Evolutionary conservation across 805 yeast genomes (phyloP).

Genomic region (Myxozyma mucilagina): DNA sequence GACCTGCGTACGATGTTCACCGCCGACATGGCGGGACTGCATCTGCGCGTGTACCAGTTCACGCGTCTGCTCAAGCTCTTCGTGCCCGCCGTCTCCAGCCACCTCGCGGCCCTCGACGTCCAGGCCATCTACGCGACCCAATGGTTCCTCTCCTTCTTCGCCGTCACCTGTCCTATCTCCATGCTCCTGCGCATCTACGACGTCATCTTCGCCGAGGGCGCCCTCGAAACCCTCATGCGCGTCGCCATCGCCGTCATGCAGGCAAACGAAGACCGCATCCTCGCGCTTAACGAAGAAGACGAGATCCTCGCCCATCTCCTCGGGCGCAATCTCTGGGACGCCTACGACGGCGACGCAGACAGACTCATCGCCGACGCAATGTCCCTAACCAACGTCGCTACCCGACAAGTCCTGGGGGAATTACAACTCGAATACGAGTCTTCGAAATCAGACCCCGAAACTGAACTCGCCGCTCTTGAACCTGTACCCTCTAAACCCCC

Average conservation of each 20-base stretch:
- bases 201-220: conserved; percentile 54
- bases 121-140: conserved; percentile 55
- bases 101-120: conserved; percentile 48
- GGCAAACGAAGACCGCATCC: conserved; percentile 47
- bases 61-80: conserved; percentile 45
- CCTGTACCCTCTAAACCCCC: conserved; percentile 13
- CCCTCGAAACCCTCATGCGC: conserved; percentile 55
- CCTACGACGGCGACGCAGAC: conserved; percentile 44
- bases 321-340: conserved; percentile 48
- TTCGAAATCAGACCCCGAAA: no score
- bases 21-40: conserved; percentile 56
- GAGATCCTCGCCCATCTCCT: conserved; percentile 45
- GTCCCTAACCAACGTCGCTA: conserved; percentile 29
- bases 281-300: conserved; percentile 45
- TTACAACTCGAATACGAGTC: conserved; percentile 18
- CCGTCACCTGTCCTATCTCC: conserved; percentile 59
- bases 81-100: conserved; percentile 47
- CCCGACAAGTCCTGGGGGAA: conserved; percentile 23
- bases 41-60: conserved; percentile 55
- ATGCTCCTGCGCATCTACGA: conserved; percentile 55
- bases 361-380: conserved; percentile 40
- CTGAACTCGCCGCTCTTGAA: neutral
- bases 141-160: conserved; percentile 64
- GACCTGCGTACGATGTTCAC: conserved; percentile 54
- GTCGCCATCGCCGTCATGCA: conserved; percentile 55